phyloP scores from a whole-genome alignment of 2,329 filamentous ascomycete species.

The Ceratocystis huliohia region DNA sequence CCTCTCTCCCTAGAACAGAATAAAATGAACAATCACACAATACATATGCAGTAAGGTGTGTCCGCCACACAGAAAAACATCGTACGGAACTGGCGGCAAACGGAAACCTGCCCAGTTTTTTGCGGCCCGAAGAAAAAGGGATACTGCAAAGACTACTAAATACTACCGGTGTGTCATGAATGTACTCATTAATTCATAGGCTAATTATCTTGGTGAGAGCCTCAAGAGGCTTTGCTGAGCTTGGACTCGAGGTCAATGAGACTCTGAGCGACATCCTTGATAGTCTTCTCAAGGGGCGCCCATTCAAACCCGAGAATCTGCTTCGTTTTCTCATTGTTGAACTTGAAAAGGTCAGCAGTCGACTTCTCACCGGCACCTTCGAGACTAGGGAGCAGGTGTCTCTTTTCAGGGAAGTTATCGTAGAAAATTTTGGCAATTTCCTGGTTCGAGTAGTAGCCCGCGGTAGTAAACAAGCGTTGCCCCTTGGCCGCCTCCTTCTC shows the following conservation, averaged over 20 bases:
- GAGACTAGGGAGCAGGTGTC: conserved; percentile 35
- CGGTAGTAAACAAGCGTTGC: conserved; percentile 39
- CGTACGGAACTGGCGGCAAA: not conserved
- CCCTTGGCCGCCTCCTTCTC: conserved; percentile 38
- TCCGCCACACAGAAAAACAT: not conserved
- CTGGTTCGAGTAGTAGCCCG: conserved; percentile 36
- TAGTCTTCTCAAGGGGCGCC: conserved; percentile 46
- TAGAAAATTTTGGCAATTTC: conserved; percentile 34
- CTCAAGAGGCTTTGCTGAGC: not conserved
- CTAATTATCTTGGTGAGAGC: not conserved
- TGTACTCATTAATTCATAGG: not conserved
- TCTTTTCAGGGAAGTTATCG: conserved; percentile 39
- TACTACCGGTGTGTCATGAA: not conserved
- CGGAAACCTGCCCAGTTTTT: not conserved
- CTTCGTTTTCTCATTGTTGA: conserved; percentile 46
- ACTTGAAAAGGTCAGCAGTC: conserved; percentile 36
- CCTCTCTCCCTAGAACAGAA: not conserved
- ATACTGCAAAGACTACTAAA: not conserved
- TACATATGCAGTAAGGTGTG: not conserved
- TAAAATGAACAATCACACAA: not conserved
- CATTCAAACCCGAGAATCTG: conserved; percentile 51
- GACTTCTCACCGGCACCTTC: conserved; percentile 35
- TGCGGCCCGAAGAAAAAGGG: not conserved
- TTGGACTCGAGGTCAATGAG: conserved; percentile 17
- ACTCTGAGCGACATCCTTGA: conserved; percentile 25